A percentile compares a stretch with the other conserved stretches of the same genome.
phyloP scores from a whole-genome alignment of 768 basidiomycete species.

The Lactarius hengduanensis region DNA sequence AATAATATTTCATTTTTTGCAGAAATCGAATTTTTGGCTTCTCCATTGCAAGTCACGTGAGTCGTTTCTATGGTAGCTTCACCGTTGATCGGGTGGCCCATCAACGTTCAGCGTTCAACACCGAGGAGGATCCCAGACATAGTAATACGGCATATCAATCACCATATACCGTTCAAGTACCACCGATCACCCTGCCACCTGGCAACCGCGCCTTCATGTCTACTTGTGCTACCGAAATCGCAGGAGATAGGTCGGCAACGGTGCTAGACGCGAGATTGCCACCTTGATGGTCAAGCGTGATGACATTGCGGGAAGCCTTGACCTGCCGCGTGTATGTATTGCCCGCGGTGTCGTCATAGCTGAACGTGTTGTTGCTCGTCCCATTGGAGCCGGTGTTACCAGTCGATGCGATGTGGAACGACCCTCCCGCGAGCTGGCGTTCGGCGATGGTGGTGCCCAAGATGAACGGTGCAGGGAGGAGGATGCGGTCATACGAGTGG shows the following conservation, averaged over 20 bases:
- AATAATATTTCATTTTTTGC: too few species aligned
- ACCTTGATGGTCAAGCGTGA: constrained; percentile 56
- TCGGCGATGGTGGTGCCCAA: constrained; percentile 56
- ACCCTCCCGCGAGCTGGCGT: constrained; percentile 57
- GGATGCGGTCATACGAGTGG: constrained; percentile 63
- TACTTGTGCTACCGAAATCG: background rate
- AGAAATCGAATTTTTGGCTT: too few species aligned
- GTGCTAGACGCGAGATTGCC: constrained; percentile 46
- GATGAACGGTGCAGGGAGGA: constrained; percentile 58
- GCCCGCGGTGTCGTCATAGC: constrained; percentile 52
- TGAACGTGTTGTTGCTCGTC: constrained; percentile 66
- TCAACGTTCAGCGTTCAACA: background rate
- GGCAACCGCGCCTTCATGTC: constrained; percentile 38
- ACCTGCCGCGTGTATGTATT: constrained; percentile 43
- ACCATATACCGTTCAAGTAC: background rate
- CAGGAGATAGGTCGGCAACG: constrained; percentile 3
- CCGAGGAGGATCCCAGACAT: background rate
- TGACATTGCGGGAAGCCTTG: constrained; percentile 57
- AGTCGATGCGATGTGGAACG: constrained; percentile 43
- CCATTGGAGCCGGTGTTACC: constrained; percentile 61
- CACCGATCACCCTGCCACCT: constrained; percentile 32
- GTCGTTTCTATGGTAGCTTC: background rate
- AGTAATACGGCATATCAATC: constrained; percentile 21
- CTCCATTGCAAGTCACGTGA: constrained; percentile 29
- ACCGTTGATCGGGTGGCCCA: background rate